phyloP scores from a whole-genome alignment of 2,329 filamentous ascomycete species.

The Neurospora crassa region DNA sequence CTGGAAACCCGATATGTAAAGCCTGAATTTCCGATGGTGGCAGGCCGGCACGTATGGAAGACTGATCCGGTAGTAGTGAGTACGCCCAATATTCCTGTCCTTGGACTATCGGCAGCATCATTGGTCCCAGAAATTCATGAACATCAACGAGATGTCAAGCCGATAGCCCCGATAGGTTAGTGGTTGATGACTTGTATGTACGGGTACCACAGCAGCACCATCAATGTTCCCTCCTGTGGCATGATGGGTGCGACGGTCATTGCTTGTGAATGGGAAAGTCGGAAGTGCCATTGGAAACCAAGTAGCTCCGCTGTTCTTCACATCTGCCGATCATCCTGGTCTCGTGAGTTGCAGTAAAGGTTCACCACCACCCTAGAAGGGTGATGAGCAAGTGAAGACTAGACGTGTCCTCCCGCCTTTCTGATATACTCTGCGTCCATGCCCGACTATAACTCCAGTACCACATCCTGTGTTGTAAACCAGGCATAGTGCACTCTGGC shows the following conservation, averaged over 20 bases:
- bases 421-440: not conserved
- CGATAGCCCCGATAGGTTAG: not conserved
- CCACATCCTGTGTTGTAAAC: not conserved
- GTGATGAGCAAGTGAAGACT: not conserved
- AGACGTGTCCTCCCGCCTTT: not conserved
- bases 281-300: not conserved
- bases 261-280: not conserved
- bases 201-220: not conserved
- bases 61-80: not conserved
- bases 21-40: not conserved
- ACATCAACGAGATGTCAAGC: not conserved
- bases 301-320: not conserved
- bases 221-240: not conserved
- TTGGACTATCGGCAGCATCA: not conserved
- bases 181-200: not conserved
- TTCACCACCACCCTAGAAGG: not conserved
- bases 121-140: not conserved
- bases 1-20: not conserved
- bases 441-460: not conserved
- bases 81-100: not conserved
- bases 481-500: not conserved
- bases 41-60: not conserved
- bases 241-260: not conserved
- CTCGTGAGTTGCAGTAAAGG: not conserved
- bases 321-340: not conserved